Conservation (phyloP, 2,329 filamentous ascomycete species). For the Penicillium sp. region DNA sequence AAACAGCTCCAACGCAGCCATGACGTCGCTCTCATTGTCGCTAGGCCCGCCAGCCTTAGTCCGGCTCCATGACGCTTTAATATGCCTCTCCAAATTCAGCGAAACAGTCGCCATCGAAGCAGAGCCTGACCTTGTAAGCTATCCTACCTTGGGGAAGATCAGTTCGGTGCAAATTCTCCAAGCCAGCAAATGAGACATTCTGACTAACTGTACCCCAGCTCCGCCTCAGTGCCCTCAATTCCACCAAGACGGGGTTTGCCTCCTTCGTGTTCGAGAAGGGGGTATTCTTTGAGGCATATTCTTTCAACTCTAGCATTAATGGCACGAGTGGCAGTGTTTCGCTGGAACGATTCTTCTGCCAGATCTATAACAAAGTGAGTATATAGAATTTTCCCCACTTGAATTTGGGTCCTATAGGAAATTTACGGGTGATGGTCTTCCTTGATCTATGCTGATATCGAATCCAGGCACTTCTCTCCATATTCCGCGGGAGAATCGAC, state of each 20-base stretch:
- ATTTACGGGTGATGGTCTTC: background rate
- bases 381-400: conserved; percentile 12
- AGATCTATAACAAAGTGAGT: conserved; percentile 49
- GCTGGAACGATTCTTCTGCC: conserved; percentile 49
- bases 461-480: conserved; percentile 48
- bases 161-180: too few relatives aligned
- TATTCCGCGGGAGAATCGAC: conserved; percentile 54
- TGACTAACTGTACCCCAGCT: conserved; percentile 36
- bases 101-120: conserved; percentile 57
- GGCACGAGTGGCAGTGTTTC: conserved; percentile 22
- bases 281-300: conserved; percentile 51
- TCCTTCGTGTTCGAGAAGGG: conserved; percentile 49
- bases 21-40: conserved; percentile 43
- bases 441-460: conserved; percentile 3
- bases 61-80: conserved; percentile 51
- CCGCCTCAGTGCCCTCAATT: conserved; percentile 53
- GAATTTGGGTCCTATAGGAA: background rate
- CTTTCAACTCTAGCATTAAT: conserved; percentile 38
- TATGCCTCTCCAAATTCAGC: conserved; percentile 56
- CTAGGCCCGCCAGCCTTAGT: conserved; percentile 49
- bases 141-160: background rate
- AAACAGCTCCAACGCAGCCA: conserved; percentile 2
- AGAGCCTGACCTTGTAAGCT: conserved; percentile 46
- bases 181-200: background rate
- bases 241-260: conserved; percentile 56